Base-by-base conservation (phyloP, 78 protist genomes). In the Polysphondylium violaceum region DNA sequence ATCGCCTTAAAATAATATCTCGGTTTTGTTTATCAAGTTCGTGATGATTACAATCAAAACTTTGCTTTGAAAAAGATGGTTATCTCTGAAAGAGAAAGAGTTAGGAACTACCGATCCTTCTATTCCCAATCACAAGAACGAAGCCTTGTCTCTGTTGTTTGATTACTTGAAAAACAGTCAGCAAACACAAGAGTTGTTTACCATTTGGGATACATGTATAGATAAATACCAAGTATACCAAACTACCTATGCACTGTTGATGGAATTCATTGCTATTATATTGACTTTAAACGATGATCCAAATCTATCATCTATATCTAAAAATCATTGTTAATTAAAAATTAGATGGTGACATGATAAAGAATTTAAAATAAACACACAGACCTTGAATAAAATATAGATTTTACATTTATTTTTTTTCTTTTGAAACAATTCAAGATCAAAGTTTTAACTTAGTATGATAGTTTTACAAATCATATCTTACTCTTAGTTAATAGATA, bases 11-110 rank as follows among this genome's bases (percentile, higher is more conserved):
- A n/a, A n/a, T n/a, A n/a, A n/a, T n/a, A n/a, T n/a, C n/a, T 83
- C 41, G 91, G 91, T 63, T 60, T 83, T 17, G 91, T 83, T 14
- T 83, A 83, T 58, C 36, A 50, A 33, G 91, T 83, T 16, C 74
- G 91, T 47, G 91, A 83, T 69, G 91, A 83, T 63, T 83, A 83
- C 43, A 69, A 69, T 17, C 35, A 56, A 55, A 38, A 11, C 4
- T 83, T 29, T 44, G 91, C 91, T 1, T 31, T 83, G 17, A 83
- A 83, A 43, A 35, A 79, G 25, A 83, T 83, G 91, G 44, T 83
- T n/a, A 31, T 83, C 21, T 79, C 67, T 41, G 91, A 83, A 23
- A 21, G 63, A 19, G 91, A 83, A 12, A 69, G 79, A 64, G n/a
- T n/a, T n/a, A n/a, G n/a, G n/a, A n/a, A n/a, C n/a, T n/a, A n/a